Base-by-base conservation (phyloP, 257 asterid species). In the Salvia rosmarinus region DNA sequence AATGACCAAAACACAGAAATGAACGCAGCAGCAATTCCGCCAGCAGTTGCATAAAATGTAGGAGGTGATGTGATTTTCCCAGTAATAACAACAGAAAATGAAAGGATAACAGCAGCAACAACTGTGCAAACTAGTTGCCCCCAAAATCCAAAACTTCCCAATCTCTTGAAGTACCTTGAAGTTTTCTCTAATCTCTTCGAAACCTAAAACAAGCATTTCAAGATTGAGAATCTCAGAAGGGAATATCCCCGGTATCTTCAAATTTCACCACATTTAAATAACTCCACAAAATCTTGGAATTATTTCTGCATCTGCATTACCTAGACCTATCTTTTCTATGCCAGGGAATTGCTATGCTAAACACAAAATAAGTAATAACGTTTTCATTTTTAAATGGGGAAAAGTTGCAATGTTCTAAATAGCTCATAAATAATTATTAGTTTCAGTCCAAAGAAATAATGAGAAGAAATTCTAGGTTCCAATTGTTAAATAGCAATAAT, bases 131-230 rank as follows among this genome's bases (percentile, higher is more conserved):
- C 82, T 42, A 94, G 89, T 82, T 94, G 97, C 67, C 95, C 95
- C 99, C 97, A 95, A 71, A 95, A 91, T 17, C 98, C 99, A 12
- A 95, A 85, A 73, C 96, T 86, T 25, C 99, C 99, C 82, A 89
- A 82, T 81, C 96, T 88, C 88, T 82, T 95, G 89, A 95, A 95
- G 81, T 85, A 71, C 73, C 96, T 87, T 13, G 98, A 76, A 3
- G 98, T 91, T 60, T 77, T 85, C 85, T 82, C 96, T 64, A 95
- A 82, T 85, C 98, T 91, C 83, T 88, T 90, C 4, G 97, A 44
- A 69, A 95, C 99, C 99, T 95, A 79, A 49, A 72, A 50, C 35
- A 40, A 42, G 9, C 74, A 74, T 20, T 20, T 43, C 20, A 30
- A 13, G 19, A 67, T 42, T 46, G 19, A 34, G 30, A 43, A 25